Percentiles rank a stretch among this genome's conserved stretches.
Evolutionary conservation across 2,329 filamentous ascomycete species (phyloP).

Genomic region (Trichophyton simii): DNA sequence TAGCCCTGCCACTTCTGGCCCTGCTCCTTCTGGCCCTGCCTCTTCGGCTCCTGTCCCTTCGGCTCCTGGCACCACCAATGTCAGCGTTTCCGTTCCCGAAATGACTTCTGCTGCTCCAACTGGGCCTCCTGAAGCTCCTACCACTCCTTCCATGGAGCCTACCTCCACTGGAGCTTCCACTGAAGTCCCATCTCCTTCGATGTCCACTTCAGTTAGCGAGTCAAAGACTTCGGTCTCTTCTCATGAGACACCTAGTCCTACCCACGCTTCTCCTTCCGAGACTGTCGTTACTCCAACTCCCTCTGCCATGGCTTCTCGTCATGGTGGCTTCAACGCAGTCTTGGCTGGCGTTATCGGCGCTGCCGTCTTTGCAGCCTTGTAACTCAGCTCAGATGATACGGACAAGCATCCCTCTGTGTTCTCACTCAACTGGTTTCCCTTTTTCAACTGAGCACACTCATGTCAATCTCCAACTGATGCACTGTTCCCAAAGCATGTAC

Average conservation of each 20-base stretch:
- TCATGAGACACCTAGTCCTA: neutral
- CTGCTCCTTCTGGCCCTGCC: neutral
- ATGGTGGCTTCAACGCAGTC: constrained; percentile 4
- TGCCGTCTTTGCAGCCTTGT: neutral
- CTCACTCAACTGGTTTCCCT: neutral
- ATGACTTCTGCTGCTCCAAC: neutral
- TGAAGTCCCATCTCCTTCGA: neutral
- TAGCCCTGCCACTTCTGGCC: neutral
- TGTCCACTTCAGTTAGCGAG: neutral
- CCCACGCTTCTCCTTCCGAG: neutral
- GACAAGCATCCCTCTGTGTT: neutral
- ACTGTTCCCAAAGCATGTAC: neutral
- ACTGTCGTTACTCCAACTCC: constrained; percentile 2
- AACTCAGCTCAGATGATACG: neutral
- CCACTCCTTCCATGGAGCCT: neutral
- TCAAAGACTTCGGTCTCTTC: neutral
- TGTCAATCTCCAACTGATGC: neutral
- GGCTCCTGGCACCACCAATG: neutral
- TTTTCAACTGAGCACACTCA: neutral
- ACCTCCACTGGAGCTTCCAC: neutral
- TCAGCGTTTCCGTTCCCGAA: neutral
- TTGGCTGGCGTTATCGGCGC: neutral
- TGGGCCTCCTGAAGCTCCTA: neutral
- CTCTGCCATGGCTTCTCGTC: constrained; percentile 1
- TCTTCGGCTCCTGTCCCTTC: neutral